Percentiles rank a stretch among this genome's conserved stretches.
These are phyloP conservation scores for Wickerhamiella infanticola DNA, from an alignment of 1,139 yeast genomes.

Conservation along the genomic window DNA sequence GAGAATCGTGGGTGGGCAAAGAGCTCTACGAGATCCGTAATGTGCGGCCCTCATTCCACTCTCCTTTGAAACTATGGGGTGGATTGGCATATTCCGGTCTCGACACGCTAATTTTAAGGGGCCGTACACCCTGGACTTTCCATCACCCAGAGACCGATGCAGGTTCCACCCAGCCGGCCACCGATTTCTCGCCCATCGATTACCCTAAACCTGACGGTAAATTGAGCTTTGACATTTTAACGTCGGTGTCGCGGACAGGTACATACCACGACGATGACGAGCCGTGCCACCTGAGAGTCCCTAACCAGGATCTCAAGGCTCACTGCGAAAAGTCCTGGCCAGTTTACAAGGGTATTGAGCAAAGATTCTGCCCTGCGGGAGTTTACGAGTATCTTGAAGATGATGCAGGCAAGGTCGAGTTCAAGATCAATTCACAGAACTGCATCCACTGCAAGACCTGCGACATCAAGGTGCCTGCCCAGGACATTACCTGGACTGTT, in stretches of 20 bases:
- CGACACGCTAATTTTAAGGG: slow-evolving; percentile 63
- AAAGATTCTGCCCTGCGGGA: slow-evolving; percentile 94
- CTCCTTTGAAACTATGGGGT: slow-evolving; percentile 54
- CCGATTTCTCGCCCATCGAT: slow-evolving; percentile 48
- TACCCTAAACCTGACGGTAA: slow-evolving; percentile 92
- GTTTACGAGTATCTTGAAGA: slow-evolving; percentile 86
- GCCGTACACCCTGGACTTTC: slow-evolving; percentile 80
- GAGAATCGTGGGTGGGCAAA: slow-evolving; percentile 69
- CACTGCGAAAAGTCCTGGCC: slow-evolving; percentile 63
- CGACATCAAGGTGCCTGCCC: slow-evolving; percentile 90
- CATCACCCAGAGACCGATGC: slow-evolving; percentile 60
- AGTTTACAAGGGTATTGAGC: slow-evolving; percentile 70
- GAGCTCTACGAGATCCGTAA: slow-evolving; percentile 76
- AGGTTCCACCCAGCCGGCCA: slow-evolving; percentile 50
- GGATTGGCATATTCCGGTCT: slow-evolving; percentile 78
- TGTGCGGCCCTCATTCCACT: slow-evolving; percentile 76
- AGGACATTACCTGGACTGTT: slow-evolving; percentile 86
- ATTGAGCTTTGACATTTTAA: slow-evolving; percentile 75
- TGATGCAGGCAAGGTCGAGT: slow-evolving; percentile 40
- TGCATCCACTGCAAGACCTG: slow-evolving; percentile 98
- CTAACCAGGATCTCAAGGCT: slow-evolving; percentile 48
- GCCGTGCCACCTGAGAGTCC: slow-evolving; percentile 66
- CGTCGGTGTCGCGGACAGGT: slow-evolving; percentile 90
- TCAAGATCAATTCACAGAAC: slow-evolving; percentile 88
- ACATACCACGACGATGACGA: slow-evolving; percentile 94